A percentile compares a stretch with the other conserved stretches of the same genome.
These are phyloP conservation scores for Penicillium sp. DNA, from an alignment of 2,329 filamentous ascomycete species.

Conservation along the genomic window DNA sequence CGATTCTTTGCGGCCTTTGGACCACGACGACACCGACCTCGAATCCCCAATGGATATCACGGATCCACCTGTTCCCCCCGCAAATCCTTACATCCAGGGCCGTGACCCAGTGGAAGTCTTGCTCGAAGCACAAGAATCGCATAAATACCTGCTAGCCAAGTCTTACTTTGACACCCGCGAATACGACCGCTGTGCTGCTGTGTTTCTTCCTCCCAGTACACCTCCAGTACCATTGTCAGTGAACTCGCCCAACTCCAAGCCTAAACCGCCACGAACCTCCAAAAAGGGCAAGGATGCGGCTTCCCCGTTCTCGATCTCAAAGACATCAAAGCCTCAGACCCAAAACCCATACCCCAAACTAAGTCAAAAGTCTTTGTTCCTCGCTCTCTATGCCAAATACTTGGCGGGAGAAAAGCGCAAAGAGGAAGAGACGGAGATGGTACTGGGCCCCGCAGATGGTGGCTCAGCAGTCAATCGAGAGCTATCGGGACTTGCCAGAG, in stretches of 20 bases:
- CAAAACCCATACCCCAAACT: constrained; percentile 54
- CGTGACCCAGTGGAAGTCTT: constrained; percentile 71
- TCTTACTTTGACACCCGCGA: constrained; percentile 94
- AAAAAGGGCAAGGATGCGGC: constrained; percentile 65
- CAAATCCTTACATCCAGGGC: constrained; percentile 55
- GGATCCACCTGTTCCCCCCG: constrained; percentile 53
- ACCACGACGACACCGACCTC: constrained; percentile 61
- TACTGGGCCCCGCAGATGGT: constrained; percentile 88
- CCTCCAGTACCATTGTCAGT: constrained; percentile 63
- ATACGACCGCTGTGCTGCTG: constrained; percentile 87
- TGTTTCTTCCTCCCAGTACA: constrained; percentile 80
- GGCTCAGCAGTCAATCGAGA: constrained; percentile 85
- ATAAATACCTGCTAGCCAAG: constrained; percentile 86
- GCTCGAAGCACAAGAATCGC: constrained; percentile 76
- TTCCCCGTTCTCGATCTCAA: constrained; percentile 38
- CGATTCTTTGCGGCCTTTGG: constrained; percentile 67
- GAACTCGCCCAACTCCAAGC: constrained; percentile 39
- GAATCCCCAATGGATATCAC: constrained; percentile 62
- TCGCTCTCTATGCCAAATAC: constrained; percentile 89
- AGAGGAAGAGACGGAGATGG: constrained; percentile 96
- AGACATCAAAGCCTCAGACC: constrained; percentile 35
- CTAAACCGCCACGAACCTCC: constrained; percentile 43
- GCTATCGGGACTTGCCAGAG: constrained; percentile 71
- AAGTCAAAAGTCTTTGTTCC: constrained; percentile 89
- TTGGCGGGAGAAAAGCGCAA: constrained; percentile 94